Base-by-base conservation (phyloP, 2,329 filamentous ascomycete genomes). In the Exophiala lecanii-corni region DNA sequence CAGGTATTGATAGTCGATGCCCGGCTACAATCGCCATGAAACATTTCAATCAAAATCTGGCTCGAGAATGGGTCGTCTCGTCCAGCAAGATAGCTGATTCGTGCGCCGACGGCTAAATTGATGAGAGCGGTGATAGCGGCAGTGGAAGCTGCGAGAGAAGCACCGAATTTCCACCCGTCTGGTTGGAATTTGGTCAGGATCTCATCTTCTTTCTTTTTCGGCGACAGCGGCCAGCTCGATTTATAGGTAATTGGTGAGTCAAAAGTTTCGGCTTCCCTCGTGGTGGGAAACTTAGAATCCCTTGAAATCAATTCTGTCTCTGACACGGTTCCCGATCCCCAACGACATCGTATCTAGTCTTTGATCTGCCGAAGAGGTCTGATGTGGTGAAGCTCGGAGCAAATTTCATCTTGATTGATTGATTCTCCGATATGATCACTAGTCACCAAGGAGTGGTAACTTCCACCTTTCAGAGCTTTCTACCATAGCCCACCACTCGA, bases 121-220 rank as follows among this genome's bases (percentile, higher is more conserved):
- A 35, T 35, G 13, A 35, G 12, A 12, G 33, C 33, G 13, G 33
- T 35, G 13, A 35, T 17, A 6, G 12, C 18, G 16, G 33, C 33
- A 7, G 18, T 17, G 4, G n/a, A n/a, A 20, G 33, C 33, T 18
- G 33, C 33, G 10, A 35, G 6, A 10, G 16, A 35, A 9, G 33
- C 33, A 19, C 33, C 33, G 33, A 35, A 9, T 20, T 18, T 15
- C 33, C 33, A 35, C 10, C 50, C 53, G n/a, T 55, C 23, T 58
- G 49, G 55, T 58, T 20, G 53, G 3, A 50, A 54, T 13, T 57
- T 55, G 56, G 53, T 20, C 53, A 53, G 52, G 51, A 54, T 37
- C 55, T 54, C 43, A 53, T 44, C 55, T 57, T 45, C 49, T 41
- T 34, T 54, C 42, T 12, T 19, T 30, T 18, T 23, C 46, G 37